These are phyloP conservation scores for Dacryopinax spathularia DNA, from an alignment of 768 basidiomycete genomes.

Conservation along the genomic window DNA sequence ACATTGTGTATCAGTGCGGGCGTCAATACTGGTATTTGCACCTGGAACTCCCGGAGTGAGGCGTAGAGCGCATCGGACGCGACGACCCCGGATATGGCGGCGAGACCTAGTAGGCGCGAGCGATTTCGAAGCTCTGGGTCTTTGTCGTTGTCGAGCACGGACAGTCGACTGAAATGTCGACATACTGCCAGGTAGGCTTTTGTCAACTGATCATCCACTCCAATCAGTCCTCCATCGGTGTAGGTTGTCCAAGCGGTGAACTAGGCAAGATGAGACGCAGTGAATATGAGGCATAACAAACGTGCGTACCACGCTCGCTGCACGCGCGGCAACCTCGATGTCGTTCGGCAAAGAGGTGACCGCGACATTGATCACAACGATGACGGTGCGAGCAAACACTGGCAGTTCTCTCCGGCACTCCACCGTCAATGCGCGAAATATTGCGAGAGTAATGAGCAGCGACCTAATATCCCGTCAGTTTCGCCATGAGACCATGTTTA, in stretches of 20 bases:
- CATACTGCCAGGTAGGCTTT: constrained; percentile 56
- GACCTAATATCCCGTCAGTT: constrained; percentile 30
- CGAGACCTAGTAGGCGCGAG: constrained; percentile 77
- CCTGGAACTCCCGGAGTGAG: constrained; percentile 52
- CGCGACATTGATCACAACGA: constrained; percentile 46
- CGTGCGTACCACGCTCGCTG: constrained; percentile 60
- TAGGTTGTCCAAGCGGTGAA: constrained; percentile 88
- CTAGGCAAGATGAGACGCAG: constrained; percentile 25
- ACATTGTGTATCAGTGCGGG: constrained; percentile 56
- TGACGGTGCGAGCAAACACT: constrained; percentile 53
- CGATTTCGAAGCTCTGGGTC: constrained; percentile 66
- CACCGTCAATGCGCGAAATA: constrained; percentile 64
- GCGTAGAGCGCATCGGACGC: constrained; percentile 75
- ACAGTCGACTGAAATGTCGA: constrained; percentile 47
- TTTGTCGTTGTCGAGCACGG: constrained; percentile 33
- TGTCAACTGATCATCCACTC: constrained; percentile 56
- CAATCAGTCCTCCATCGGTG: constrained; percentile 72
- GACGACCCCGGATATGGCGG: constrained; percentile 63
- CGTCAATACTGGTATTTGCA: constrained; percentile 56
- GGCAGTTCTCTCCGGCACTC: constrained; percentile 79
- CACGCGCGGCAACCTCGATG: constrained; percentile 59
- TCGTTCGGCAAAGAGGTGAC: constrained; percentile 37
- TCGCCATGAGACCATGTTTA: background rate
- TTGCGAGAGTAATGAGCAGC: constrained; percentile 68
- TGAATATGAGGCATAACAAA: constrained; percentile 1